phyloP scores from a whole-genome alignment of 441 rosid species.

The California macrophylla region DNA sequence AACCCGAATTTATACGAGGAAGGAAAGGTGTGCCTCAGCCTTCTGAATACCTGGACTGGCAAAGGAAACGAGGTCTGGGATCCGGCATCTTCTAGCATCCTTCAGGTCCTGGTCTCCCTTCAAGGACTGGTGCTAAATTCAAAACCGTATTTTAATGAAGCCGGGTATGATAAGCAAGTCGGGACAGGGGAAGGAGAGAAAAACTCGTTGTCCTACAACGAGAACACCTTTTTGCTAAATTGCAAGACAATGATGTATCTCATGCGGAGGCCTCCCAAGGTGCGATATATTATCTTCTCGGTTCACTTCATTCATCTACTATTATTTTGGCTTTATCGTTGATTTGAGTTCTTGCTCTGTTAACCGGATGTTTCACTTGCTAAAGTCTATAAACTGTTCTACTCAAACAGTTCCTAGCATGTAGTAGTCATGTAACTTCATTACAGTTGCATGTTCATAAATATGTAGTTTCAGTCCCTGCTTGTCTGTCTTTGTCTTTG shows the following conservation, averaged over 20 bases:
- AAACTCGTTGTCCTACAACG: conserved; percentile 86
- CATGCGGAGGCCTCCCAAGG: conserved; percentile 86
- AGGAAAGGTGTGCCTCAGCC: conserved; percentile 98
- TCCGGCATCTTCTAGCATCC: conserved; percentile 85
- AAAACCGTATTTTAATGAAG: conserved; percentile 95
- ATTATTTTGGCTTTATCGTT: too few relatives aligned
- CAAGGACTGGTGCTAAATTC: conserved; percentile 92
- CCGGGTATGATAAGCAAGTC: conserved; percentile 89
- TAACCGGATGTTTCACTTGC: too few relatives aligned
- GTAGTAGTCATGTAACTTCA: too few relatives aligned
- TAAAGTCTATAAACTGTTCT: too few relatives aligned
- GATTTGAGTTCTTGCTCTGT: too few relatives aligned
- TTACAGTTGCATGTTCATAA: too few relatives aligned
- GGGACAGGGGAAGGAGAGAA: conserved; percentile 98
- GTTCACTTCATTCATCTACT: too few relatives aligned
- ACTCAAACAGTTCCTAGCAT: not conserved
- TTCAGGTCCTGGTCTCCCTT: conserved; percentile 92
- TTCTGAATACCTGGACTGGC: conserved; percentile 94
- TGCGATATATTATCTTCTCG: conserved; percentile 16
- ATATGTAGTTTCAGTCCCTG: too few relatives aligned
- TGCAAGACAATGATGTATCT: conserved; percentile 95
- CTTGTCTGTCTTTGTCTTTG: too few relatives aligned
- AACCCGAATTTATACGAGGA: conserved; percentile 93
- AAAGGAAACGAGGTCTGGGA: conserved; percentile 97
- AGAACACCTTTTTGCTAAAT: conserved; percentile 74